Evolutionary conservation across 2,329 filamentous ascomycete genomes (phyloP), one percentile per base, ranked within the genome.

Genomic region (Botryotinia globosa): DNA sequence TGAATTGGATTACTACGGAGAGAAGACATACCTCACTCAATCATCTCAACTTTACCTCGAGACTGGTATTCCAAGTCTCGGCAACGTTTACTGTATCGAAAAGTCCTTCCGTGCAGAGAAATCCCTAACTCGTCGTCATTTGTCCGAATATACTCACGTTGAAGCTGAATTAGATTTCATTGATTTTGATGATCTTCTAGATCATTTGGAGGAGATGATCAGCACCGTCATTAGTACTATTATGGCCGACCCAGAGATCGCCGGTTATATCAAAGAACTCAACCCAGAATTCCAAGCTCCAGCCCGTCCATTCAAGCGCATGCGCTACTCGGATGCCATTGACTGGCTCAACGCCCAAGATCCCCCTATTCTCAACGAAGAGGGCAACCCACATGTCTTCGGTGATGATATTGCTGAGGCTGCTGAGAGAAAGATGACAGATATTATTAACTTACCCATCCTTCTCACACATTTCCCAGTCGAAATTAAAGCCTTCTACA

Each of bases 21-120:
- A 98, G 83, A 88, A 91, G 78, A 92, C 96, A 74, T 99, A 94
- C 85, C 89, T 99, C 75, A 98, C 96, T 6, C 96, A 99, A 84
- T 98, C 94, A 5, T 97, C 93, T 48, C 96, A 99, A 84, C 89
- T 99, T 71, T 99, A 99, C 84, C 92, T 99, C 73, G 96, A 99
- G 86, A 99, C 96, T 45, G 94, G 91, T 77, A 86, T 99, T 45
- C 94, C 95, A 18, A 93, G 92, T 69, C 87, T 98, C 79, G 96
- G 96, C 78, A 93, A 98, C 81, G 94, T 98, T 70, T 99, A 97
- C 88, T 98, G 95, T 82, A 95, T 99, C 79, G 94, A 97, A 83
- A 97, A 97, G 83, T 98, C 95, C 2, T 99, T 99, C 91, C 94
- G 96, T 75, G 96, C 96, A 22, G 96, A 99, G 84, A 98, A 98